Evolutionary conservation across 768 basidiomycete species (phyloP), one percentile per base, ranked within the genome.

Genomic region (Kwoniella sp.): DNA sequence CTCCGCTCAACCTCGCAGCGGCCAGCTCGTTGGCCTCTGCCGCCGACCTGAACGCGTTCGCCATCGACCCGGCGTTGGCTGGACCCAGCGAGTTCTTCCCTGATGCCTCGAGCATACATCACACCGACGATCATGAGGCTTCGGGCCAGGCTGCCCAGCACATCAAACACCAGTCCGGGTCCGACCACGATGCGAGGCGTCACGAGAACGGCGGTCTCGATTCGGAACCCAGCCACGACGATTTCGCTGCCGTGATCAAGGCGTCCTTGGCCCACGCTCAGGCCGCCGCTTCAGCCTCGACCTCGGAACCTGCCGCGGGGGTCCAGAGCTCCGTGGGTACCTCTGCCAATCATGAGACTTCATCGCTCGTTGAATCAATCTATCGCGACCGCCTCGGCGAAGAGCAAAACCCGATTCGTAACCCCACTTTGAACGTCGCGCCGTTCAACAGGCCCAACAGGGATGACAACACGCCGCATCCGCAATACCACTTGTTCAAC

Each of bases 381-480:
- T n/a, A n/a, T n/a, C n/a, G n/a, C n/a, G n/a, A n/a, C n/a, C n/a
- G n/a, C n/a, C n/a, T 31, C 10, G 52, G 52, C 17, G 28, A 26
- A 29, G 52, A 54, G 32, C 17, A 31, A 28, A 40, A 54, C 26
- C 52, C 52, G 15, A 46, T 63, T 29, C 8, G 11, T 9, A 28
- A 58, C 29, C 62, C 62, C 10, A 5, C 46, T 12, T 19, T 42
- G 26, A 43, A 57, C 22, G 25, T 59, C 3, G 64, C 62, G 8
- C 67, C 67, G 14, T 66, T 56, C 36, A 44, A 33, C 19, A 43
- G 36, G 46, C 61, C 63, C 0, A 27, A 58, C 17, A 46, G 69
- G 27, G 39, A 46, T 29, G 52, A 63, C 10, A 20, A 51, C 20
- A 59, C 65, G 19, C 59, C 59, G 8, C 44, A 54, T 59, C 69